Evolutionary conservation across 441 rosid species (phyloP), one percentile per base, ranked within the genome.

Genomic region (Pelargonium myrrhifolium): DNA sequence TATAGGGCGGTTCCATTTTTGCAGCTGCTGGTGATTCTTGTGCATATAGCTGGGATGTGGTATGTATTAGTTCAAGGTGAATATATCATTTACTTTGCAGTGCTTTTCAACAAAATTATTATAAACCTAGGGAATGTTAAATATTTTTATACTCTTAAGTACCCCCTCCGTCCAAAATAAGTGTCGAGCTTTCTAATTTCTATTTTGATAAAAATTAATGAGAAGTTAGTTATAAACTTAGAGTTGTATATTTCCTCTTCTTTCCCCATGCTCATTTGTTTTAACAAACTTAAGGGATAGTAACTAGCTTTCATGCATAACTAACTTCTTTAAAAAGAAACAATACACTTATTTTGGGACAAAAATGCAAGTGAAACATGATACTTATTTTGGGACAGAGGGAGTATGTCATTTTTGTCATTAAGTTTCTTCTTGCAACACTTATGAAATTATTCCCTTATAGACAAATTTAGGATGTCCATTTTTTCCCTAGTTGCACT

Each of bases 21-120:
- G 85, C 99, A 0, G 97, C 93, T 43, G 88, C 90, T 21, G 97
- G 97, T 75, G 96, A 89, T 80, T 93, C 93, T 77, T 84, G 85
- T 69, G 97, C 96, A 10, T 91, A 93, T 82, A 88, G 97, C 76
- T 93, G 96, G 97, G 99, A 93, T 78, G 78, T 89, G 95, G 98
- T 90, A 93, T 72, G 88, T 78, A 71, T 78, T 65, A 74, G 45
- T 64, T 78, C 72, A 69, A 72, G 72, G 65, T 73, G 74, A 76
- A 68, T 68, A 62, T 68, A 8, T 72, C 43, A 15, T 49, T 49
- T 49, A 15, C 56, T 49, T 12, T 49, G 15, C 17, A 49, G 18
- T 49, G 56, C 20, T 49, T 49, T 49, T 2, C 7, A 49, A 49
- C 6, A n/a, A 49, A 49, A 15, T 49, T 49, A 49, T 49, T 49